Conservation (phyloP, 2,329 filamentous ascomycete genomes). For the Diaporthe batatas region DNA sequence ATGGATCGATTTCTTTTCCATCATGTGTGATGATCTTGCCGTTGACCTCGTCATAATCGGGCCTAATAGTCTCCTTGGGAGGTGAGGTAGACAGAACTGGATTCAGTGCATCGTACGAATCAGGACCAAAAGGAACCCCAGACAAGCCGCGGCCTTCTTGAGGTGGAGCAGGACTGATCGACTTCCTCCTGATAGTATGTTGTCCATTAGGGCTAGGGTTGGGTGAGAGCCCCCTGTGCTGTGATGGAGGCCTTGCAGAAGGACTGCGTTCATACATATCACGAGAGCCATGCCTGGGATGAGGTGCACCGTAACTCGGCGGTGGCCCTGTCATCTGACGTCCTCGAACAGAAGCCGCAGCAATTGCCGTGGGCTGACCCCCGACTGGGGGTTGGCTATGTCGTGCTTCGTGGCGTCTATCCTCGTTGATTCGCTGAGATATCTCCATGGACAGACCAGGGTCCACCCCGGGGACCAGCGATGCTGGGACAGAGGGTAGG, state of each 20-base stretch:
- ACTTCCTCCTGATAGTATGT: slow-evolving; percentile 76
- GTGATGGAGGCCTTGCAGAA: slow-evolving; percentile 49
- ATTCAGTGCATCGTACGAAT: slow-evolving; percentile 81
- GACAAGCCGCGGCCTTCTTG: slow-evolving; percentile 66
- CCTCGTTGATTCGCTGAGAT: slow-evolving; percentile 69
- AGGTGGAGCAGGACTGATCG: slow-evolving; percentile 77
- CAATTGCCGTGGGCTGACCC: slow-evolving; percentile 45
- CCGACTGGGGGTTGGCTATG: slow-evolving; percentile 55
- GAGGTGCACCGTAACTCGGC: slow-evolving; percentile 45
- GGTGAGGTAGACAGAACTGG: slow-evolving; percentile 62
- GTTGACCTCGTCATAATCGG: slow-evolving; percentile 64
- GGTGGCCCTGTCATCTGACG: slow-evolving; percentile 53
- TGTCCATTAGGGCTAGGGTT: slow-evolving; percentile 56
- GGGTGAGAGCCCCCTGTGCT: slow-evolving; percentile 50
- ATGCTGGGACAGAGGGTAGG: slow-evolving; percentile 61
- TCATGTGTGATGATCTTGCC: slow-evolving; percentile 83
- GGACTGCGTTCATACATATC: slow-evolving; percentile 57
- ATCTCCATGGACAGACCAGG: slow-evolving; percentile 68
- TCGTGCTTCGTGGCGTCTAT: slow-evolving; percentile 62
- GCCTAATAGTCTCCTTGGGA: slow-evolving; percentile 49
- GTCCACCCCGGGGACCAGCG: slow-evolving; percentile 73
- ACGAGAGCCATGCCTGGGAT: slow-evolving; percentile 44
- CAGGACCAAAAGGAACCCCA: slow-evolving; percentile 78
- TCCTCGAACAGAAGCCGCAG: slow-evolving; percentile 58
- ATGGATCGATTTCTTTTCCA: slow-evolving; percentile 82